These are phyloP conservation scores for Ascocoryne sarcoides DNA, from an alignment of 2,329 filamentous ascomycete species.

Conservation along the genomic window DNA sequence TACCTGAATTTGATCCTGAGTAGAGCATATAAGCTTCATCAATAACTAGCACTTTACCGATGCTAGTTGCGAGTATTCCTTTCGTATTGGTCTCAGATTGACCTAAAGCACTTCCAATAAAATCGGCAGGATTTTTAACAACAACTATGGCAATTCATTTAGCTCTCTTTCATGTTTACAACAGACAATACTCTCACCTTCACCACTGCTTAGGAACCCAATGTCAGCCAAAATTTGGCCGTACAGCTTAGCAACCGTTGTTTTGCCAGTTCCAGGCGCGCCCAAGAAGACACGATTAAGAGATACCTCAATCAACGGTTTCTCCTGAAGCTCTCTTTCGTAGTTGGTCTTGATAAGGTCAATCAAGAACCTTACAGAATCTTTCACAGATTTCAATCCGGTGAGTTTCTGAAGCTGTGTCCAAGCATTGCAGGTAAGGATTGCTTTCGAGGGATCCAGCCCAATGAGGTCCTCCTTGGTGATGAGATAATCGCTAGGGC, in stretches of 20 bases:
- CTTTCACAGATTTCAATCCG: conserved; percentile 54
- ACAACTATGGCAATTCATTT: conserved; percentile 40
- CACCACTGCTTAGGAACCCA: conserved; percentile 57
- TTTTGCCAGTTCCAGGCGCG: conserved; percentile 68
- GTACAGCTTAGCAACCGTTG: conserved; percentile 65
- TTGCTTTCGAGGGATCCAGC: conserved; percentile 48
- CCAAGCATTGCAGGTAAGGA: conserved; percentile 48
- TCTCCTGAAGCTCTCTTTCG: conserved; percentile 52
- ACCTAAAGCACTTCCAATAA: conserved; percentile 55
- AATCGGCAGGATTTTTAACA: conserved; percentile 65
- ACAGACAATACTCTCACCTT: conserved; percentile 41
- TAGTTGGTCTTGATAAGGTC: conserved; percentile 57
- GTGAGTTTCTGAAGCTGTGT: conserved; percentile 46
- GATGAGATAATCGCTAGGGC: conserved; percentile 49
- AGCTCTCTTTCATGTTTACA: no score
- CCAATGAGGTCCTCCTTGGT: conserved; percentile 64
- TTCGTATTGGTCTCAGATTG: conserved; percentile 64
- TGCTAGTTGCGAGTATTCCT: conserved; percentile 53
- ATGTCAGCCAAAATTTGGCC: conserved; percentile 59
- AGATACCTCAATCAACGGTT: conserved; percentile 48
- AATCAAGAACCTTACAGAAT: conserved; percentile 48
- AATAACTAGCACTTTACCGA: conserved; percentile 44
- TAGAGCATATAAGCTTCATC: conserved; percentile 50
- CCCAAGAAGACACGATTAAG: conserved; percentile 65
- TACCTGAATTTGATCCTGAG: conserved; percentile 13